Conservation (phyloP, 1,284 basidiomycete species). For the Moniliella sp. region DNA sequence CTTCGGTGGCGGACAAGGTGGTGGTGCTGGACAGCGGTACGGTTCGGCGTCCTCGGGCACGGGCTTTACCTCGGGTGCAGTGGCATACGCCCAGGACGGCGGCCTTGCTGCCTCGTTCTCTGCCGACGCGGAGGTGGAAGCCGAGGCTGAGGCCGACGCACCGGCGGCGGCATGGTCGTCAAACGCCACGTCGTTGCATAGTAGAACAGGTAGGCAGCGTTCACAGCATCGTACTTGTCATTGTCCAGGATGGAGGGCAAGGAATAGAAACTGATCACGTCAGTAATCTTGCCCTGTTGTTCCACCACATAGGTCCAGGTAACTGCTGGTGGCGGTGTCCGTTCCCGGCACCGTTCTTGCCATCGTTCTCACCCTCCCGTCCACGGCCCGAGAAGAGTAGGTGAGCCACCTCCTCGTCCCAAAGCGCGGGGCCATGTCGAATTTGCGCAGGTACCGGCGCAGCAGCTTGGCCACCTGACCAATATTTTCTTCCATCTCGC, state of each 20-base stretch:
- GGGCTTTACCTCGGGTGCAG: not conserved
- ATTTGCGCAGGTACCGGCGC: constrained; percentile 59
- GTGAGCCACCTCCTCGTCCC: constrained; percentile 60
- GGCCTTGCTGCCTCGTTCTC: too few species aligned
- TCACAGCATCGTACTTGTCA: constrained; percentile 43
- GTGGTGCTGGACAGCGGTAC: too few species aligned
- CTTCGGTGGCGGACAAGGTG: constrained; percentile 11
- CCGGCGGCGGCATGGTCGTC: not conserved
- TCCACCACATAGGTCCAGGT: constrained; percentile 93
- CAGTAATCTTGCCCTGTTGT: constrained; percentile 61
- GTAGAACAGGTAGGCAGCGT: constrained; percentile 82
- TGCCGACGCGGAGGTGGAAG: not conserved
- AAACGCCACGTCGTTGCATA: constrained; percentile 40
- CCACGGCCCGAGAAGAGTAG: constrained; percentile 70
- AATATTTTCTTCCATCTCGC: constrained; percentile 71
- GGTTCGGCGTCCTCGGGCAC: too few species aligned
- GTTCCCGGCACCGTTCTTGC: constrained; percentile 35
- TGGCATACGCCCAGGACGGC: constrained; percentile 1
- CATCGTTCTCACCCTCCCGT: too few species aligned
- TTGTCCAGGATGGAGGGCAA: constrained; percentile 59
- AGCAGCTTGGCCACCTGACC: constrained; percentile 53
- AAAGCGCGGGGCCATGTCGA: constrained; percentile 61
- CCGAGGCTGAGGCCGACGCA: constrained; percentile 1
- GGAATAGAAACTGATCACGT: constrained; percentile 89
- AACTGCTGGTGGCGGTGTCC: constrained; percentile 50